Evolutionary conservation across 306 rosid genomes (phyloP).

Genomic region (Styphnolobium japonicum): DNA sequence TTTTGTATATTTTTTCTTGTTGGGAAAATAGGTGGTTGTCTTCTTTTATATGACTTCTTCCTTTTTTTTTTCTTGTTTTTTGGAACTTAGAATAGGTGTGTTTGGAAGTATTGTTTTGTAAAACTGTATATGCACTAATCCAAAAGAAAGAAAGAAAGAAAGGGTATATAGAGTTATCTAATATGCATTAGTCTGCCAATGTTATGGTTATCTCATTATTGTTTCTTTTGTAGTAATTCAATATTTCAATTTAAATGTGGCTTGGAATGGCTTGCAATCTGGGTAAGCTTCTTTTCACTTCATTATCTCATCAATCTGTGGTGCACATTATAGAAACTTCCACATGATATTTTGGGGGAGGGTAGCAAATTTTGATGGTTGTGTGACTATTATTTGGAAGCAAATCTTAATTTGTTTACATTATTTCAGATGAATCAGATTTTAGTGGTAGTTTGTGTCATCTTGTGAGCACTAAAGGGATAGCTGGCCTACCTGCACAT

Average conservation of each 20-base stretch:
- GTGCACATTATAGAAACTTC: slow-evolving; percentile 8
- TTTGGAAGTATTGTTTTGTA: neutral
- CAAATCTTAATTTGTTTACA: slow-evolving; percentile 4
- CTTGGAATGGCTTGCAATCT: neutral
- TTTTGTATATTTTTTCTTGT: neutral
- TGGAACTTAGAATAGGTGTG: neutral
- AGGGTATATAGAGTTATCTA: neutral
- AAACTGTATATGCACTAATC: neutral
- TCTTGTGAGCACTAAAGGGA: neutral
- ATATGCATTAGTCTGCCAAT: neutral
- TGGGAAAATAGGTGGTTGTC: neutral
- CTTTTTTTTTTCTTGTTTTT: neutral
- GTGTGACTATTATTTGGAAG: neutral
- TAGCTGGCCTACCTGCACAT: slow-evolving; percentile 10
- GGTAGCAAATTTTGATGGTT: neutral
- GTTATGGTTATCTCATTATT: neutral
- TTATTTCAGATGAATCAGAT: slow-evolving; percentile 7
- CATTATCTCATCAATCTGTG: neutral
- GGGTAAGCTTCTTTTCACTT: neutral
- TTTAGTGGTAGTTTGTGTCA: neutral
- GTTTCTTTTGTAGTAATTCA: too few species aligned
- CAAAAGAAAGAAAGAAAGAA: neutral
- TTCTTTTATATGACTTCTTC: neutral
- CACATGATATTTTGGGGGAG: neutral
- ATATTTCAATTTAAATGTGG: neutral